These are phyloP conservation scores for Isabelozyma pseudorhagii DNA, from an alignment of 805 yeast genomes.

Conservation along the genomic window DNA sequence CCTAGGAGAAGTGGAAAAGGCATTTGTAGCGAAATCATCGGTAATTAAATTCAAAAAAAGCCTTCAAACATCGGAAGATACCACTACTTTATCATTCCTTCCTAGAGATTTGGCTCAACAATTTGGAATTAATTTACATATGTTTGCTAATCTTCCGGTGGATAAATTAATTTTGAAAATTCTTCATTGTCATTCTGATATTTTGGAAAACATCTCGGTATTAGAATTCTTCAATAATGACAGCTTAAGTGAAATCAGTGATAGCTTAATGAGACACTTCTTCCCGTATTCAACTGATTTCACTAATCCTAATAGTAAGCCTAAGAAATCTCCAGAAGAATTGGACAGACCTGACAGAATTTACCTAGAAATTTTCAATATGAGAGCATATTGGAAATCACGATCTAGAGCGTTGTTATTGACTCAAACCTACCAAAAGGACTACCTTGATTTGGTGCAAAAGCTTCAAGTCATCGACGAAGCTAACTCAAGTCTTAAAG, in stretches of 20 bases:
- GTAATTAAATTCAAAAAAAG: slow-evolving; percentile 25
- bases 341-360: slow-evolving; percentile 85
- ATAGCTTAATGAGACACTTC: slow-evolving; percentile 64
- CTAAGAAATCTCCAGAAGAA: slow-evolving; percentile 68
- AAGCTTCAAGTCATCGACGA: slow-evolving; percentile 70
- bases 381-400: slow-evolving; percentile 88
- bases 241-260: slow-evolving; percentile 72
- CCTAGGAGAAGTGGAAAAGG: slow-evolving; percentile 75
- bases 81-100: slow-evolving; percentile 53
- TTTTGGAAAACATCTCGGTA: slow-evolving; percentile 66
- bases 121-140: slow-evolving; percentile 89
- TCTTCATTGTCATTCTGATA: slow-evolving; percentile 70
- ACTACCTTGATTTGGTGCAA: slow-evolving; percentile 64
- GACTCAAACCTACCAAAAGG: slow-evolving; percentile 69
- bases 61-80: slow-evolving; percentile 31
- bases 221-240: slow-evolving; percentile 81
- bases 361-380: slow-evolving; percentile 75
- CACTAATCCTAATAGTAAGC: slow-evolving; percentile 37
- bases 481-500: slow-evolving; percentile 65
- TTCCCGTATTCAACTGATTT: slow-evolving; percentile 81
- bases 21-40: slow-evolving; percentile 79
- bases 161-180: slow-evolving; percentile 68
- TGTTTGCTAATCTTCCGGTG: slow-evolving; percentile 60
- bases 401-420: slow-evolving; percentile 81
- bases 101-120: slow-evolving; percentile 89